Evolutionary conservation across 495 filamentous ascomycete species (phyloP).

Genomic region (Neurospora sp.): DNA sequence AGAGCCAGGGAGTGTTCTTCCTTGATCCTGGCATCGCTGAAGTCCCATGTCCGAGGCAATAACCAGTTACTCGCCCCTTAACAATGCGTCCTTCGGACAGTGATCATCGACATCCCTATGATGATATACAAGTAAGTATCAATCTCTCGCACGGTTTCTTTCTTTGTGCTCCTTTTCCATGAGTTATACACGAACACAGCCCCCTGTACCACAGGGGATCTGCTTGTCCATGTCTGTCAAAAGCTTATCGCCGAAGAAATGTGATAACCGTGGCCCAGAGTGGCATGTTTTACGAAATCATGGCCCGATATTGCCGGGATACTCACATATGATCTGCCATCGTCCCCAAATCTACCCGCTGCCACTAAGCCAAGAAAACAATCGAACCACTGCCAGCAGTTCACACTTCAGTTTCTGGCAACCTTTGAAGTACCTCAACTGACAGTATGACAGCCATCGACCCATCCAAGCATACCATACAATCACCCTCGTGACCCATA

Average conservation of each 20-base stretch:
- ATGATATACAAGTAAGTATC: not conserved
- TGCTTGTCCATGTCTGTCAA: not conserved
- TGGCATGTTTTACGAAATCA: not conserved
- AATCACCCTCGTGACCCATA: not conserved
- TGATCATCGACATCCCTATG: not conserved
- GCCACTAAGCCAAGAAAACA: not conserved
- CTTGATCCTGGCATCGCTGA: not conserved
- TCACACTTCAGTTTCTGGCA: not conserved
- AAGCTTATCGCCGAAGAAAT: not conserved
- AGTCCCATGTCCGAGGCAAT: not conserved
- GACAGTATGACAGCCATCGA: not conserved
- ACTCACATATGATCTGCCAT: not conserved
- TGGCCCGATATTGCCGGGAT: not conserved
- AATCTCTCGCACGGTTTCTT: not conserved
- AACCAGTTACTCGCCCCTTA: not conserved
- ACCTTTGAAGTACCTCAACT: not conserved
- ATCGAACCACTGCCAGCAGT: not conserved
- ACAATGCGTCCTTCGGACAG: not conserved
- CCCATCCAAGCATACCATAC: not conserved
- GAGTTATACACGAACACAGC: not conserved
- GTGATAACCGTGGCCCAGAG: not conserved
- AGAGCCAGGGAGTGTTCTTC: not conserved
- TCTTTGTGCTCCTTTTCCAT: not conserved
- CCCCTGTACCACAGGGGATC: not conserved
- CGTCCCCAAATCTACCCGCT: not conserved